Evolutionary conservation across 2,329 filamentous ascomycete species (phyloP).

Genomic region (Aspergillus floridensis): DNA sequence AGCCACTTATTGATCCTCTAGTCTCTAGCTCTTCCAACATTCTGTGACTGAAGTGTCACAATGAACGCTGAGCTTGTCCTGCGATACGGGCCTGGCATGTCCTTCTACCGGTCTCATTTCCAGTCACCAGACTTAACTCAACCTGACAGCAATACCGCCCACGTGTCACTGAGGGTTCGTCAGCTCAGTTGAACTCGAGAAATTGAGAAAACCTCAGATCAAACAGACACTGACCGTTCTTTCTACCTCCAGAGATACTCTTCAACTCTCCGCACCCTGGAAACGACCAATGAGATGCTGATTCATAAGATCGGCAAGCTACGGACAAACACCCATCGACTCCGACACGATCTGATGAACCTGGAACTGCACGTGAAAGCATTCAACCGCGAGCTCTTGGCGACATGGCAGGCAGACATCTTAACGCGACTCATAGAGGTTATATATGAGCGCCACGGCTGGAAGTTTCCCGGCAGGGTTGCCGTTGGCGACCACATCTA

Average conservation of each 20-base stretch:
- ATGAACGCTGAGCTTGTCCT: slow-evolving; percentile 19
- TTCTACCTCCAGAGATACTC: slow-evolving; percentile 17
- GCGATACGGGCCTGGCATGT: slow-evolving; percentile 22
- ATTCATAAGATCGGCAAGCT: slow-evolving; percentile 25
- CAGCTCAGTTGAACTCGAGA: not conserved
- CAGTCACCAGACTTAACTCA: not conserved
- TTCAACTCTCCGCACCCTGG: slow-evolving; percentile 20
- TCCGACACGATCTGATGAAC: slow-evolving; percentile 26
- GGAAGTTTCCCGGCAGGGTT: slow-evolving; percentile 23
- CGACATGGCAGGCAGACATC: slow-evolving; percentile 37
- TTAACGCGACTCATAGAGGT: slow-evolving; percentile 37
- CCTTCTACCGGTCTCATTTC: slow-evolving; percentile 19
- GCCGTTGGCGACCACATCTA: slow-evolving; percentile 16
- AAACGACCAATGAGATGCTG: slow-evolving; percentile 27
- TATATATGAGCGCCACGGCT: slow-evolving; percentile 23
- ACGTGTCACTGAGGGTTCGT: slow-evolving; percentile 17
- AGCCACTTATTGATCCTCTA: slow-evolving; percentile 12
- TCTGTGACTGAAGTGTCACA: not conserved
- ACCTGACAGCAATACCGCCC: not conserved
- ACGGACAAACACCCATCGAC: slow-evolving; percentile 17
- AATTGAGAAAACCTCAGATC: not conserved
- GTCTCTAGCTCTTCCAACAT: not conserved
- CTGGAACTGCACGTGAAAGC: slow-evolving; percentile 27
- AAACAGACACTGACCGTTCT: not conserved
- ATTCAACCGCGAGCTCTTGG: slow-evolving; percentile 26